Evolutionary conservation across 345 rosid genomes (phyloP), one percentile per base, ranked within the genome.

Genomic region (Camelina sativa): DNA sequence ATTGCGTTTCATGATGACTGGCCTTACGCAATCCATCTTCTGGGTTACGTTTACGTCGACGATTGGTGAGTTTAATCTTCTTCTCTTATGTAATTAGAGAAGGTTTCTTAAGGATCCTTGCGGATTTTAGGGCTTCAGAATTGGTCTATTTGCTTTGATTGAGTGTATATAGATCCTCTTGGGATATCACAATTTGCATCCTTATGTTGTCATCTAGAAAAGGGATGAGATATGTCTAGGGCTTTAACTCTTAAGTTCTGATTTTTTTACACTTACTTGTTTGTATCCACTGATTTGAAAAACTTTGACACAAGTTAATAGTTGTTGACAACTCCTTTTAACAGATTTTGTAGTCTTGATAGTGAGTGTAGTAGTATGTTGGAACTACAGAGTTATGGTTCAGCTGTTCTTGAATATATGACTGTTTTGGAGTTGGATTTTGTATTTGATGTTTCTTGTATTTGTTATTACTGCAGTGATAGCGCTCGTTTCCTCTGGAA

Each of bases 401-500:
- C 3, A 51, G 23, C 25, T 0, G 9, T 51, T 54, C 48, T 30
- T 54, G 37, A 62, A 8, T 25, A 53, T 51, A 35, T 50, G 28
- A 10, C 5, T 1, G 0, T 2, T 60, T 71, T 50, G 19, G 62
- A 40, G 28, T 7, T 72, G 5, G 25, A 41, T 9, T 9, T 44
- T 11, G 7, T 70, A 15, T 34, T 62, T 23, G 11, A 28, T 58
- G 30, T 56, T 56, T 46, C 54, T 34, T 30, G 37, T 51, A 19
- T 12, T 46, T 65, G 13, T 71, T 3, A 60, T 16, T 43, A 28
- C 46, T 81, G 73, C 87, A 93, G 98, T 74, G 89, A 88, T 40
- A 87, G 92, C 34, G 88, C 96, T 1, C 84, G 97, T 48, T 93
- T 87, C 72, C 86, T 89, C 16, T 93, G 97, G 97, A 91, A 89